These are phyloP conservation scores for Hyparrhenia diplandra DNA, from an alignment of 176 grass and related monocot species.

Conservation along the genomic window DNA sequence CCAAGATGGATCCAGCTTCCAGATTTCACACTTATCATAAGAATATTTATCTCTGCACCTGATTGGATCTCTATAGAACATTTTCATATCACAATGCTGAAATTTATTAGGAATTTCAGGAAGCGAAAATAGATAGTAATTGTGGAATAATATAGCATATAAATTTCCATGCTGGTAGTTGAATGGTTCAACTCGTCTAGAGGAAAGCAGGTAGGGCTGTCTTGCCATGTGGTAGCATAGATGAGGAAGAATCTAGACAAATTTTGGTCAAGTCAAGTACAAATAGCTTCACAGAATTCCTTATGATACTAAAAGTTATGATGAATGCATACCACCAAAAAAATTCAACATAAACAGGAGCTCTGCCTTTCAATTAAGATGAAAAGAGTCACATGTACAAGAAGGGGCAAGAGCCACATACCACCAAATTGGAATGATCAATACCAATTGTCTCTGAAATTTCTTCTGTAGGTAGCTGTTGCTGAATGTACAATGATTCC, in stretches of 20 bases:
- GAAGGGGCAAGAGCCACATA: no score
- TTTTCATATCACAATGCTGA: background rate
- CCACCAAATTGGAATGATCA: background rate
- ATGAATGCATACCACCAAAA: background rate
- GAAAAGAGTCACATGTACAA: no score
- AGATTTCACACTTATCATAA: background rate
- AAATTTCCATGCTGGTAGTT: background rate
- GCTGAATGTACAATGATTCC: background rate
- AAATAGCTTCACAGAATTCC: background rate
- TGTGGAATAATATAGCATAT: background rate
- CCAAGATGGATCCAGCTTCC: background rate
- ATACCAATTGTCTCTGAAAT: background rate
- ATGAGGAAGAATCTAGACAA: background rate
- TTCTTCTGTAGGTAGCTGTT: background rate
- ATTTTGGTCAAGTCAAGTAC: background rate
- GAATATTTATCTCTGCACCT: background rate
- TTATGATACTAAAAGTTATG: background rate
- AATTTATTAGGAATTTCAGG: background rate
- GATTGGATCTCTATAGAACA: background rate
- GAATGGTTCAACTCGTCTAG: background rate
- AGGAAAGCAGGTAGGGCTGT: background rate
- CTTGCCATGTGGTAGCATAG: background rate
- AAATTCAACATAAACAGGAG: no score
- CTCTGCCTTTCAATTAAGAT: no score
- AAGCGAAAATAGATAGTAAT: conserved; percentile 7